Percentiles rank a stretch among this genome's conserved stretches.
phyloP scores from a whole-genome alignment of 2,329 filamentous ascomycete genomes.

The Talaromyces sp. region DNA sequence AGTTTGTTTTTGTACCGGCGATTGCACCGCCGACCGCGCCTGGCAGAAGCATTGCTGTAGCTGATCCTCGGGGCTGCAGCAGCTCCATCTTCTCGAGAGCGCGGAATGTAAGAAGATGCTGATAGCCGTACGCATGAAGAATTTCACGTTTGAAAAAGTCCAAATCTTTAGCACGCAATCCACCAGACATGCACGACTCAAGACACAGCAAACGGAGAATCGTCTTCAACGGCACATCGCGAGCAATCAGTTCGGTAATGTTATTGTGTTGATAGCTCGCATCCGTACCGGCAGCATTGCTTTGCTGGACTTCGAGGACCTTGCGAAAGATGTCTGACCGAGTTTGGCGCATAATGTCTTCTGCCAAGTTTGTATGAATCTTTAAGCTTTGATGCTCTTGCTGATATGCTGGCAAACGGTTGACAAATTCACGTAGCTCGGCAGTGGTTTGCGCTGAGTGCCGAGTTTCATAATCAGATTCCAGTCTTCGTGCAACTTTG shows the following conservation, averaged over 20 bases:
- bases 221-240: conserved; percentile 74
- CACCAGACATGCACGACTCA: conserved; percentile 85
- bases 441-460: conserved; percentile 83
- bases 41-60: conserved; percentile 76
- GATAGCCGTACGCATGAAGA: conserved; percentile 89
- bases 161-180: conserved; percentile 81
- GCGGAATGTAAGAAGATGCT: conserved; percentile 86
- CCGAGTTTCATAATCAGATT: conserved; percentile 82
- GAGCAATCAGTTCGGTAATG: conserved; percentile 91
- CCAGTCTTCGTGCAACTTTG: conserved; percentile 81
- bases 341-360: conserved; percentile 93
- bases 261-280: conserved; percentile 83
- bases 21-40: conserved; percentile 57
- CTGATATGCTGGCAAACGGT: conserved; percentile 85
- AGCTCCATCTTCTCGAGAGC: conserved; percentile 87
- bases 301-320: conserved; percentile 90
- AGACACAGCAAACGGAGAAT: conserved; percentile 83
- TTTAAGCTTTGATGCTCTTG: conserved; percentile 91
- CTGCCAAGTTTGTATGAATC: conserved; percentile 84
- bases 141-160: conserved; percentile 86
- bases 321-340: conserved; percentile 84
- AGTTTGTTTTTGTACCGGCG: conserved; percentile 77
- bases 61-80: conserved; percentile 72
- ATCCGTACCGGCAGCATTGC: conserved; percentile 85
- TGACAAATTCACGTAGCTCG: conserved; percentile 93